phyloP scores from a whole-genome alignment of 169 alveolate genomes.

The Plasmodium relictum region DNA sequence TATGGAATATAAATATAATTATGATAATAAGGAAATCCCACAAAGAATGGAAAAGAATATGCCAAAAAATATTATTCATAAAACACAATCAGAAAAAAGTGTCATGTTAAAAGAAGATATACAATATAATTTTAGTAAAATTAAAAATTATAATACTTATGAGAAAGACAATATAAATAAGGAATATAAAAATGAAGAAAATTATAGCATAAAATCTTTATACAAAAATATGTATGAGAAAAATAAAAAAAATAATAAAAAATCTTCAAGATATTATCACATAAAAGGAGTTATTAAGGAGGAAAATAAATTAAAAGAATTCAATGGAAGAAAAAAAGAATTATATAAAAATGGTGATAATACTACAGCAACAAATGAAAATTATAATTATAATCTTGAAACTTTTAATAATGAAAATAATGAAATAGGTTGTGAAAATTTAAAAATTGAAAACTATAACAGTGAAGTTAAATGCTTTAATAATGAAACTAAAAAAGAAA shows the following conservation, averaged over 20 bases:
- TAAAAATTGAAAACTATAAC: not conserved
- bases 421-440: not conserved
- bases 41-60: not conserved
- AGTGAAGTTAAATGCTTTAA: not conserved
- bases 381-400: not conserved
- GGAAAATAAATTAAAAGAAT: conserved; percentile 3
- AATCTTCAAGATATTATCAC: not conserved
- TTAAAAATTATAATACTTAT: not conserved
- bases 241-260: not conserved
- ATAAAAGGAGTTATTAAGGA: not conserved
- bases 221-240: not conserved
- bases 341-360: not conserved
- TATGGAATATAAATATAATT: not conserved
- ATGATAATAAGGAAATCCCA: not conserved
- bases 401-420: not conserved
- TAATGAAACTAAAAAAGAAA: not conserved
- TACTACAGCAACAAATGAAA: not conserved
- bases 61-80: not conserved
- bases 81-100: not conserved
- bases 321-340: not conserved
- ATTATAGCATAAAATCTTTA: not conserved
- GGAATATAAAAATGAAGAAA: not conserved
- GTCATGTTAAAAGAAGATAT: not conserved
- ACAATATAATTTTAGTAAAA: not conserved
- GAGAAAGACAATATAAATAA: not conserved